A percentile compares a stretch with the other conserved stretches of the same genome.
phyloP scores from a whole-genome alignment of 1,284 basidiomycete species.

The Ustilago tritici region DNA sequence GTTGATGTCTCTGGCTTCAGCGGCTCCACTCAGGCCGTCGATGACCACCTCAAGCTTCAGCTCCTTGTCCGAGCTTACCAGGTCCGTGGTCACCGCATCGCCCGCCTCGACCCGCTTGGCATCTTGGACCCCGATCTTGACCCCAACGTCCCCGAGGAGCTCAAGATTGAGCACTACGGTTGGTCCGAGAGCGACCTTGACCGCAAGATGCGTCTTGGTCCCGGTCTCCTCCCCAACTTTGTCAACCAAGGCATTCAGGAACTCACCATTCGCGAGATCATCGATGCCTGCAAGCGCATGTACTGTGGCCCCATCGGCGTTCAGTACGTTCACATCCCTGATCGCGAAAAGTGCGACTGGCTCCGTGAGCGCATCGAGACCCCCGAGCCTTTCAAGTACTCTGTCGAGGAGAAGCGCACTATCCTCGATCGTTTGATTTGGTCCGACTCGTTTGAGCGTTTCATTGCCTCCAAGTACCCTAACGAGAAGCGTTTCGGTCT shows the following conservation, averaged over 20 bases:
- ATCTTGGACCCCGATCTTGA: constrained; percentile 87
- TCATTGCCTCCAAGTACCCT: constrained; percentile 97
- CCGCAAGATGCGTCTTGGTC: constrained; percentile 92
- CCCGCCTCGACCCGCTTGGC: constrained; percentile 93
- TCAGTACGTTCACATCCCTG: constrained; percentile 98
- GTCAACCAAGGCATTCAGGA: constrained; percentile 85
- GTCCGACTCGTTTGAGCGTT: constrained; percentile 99
- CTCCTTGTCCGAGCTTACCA: constrained; percentile 87
- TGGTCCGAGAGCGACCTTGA: constrained; percentile 93
- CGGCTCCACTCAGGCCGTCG: constrained; percentile 79
- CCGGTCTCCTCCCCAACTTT: constrained; percentile 93
- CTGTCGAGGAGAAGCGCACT: constrained; percentile 97
- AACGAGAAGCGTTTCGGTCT: constrained; percentile 99
- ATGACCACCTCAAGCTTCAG: constrained; percentile 86
- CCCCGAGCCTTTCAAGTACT: constrained; percentile 98
- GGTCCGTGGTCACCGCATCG: constrained; percentile 96
- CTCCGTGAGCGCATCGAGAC: constrained; percentile 95
- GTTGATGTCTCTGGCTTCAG: constrained; percentile 75
- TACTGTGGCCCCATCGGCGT: constrained; percentile 96
- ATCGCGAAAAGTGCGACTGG: constrained; percentile 99
- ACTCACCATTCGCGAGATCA: constrained; percentile 91
- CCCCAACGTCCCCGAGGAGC: constrained; percentile 60
- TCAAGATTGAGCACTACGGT: constrained; percentile 76
- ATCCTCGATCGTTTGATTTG: constrained; percentile 98
- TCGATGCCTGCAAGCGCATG: constrained; percentile 89